phyloP scores from a whole-genome alignment of 2,329 filamentous ascomycete species.

The Tolypocladium guangdongense region DNA sequence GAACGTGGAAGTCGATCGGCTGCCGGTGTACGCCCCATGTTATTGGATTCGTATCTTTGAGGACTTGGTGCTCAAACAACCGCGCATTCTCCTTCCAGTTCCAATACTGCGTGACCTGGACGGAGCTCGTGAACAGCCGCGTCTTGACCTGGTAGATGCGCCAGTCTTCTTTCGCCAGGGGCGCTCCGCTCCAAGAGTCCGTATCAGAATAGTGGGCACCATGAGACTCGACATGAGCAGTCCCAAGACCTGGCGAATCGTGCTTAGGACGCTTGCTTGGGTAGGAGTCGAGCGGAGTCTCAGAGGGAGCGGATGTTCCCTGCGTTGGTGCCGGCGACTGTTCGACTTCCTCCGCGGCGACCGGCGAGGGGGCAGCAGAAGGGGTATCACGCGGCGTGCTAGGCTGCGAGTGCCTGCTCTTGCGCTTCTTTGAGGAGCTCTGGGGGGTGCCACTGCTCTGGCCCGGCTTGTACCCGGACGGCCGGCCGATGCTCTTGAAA shows the following conservation, averaged over 20 bases:
- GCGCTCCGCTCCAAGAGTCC: conserved; percentile 37
- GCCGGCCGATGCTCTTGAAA: conserved; percentile 46
- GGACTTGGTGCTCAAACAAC: conserved; percentile 42
- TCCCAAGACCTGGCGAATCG: conserved; percentile 7
- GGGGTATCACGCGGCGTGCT: conserved; percentile 17
- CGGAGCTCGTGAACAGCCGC: conserved; percentile 31
- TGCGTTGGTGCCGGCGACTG: conserved; percentile 1
- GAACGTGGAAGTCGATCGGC: conserved; percentile 39
- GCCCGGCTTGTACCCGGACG: conserved; percentile 33
- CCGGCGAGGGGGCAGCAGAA: conserved; percentile 15
- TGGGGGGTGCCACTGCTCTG: conserved; percentile 14
- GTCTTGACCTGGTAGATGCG: conserved; percentile 43
- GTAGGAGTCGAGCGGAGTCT: conserved; percentile 5
- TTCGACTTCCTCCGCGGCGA: conserved; percentile 7
- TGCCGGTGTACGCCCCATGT: conserved; percentile 39
- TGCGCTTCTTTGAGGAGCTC: conserved; percentile 19
- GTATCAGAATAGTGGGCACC: conserved; percentile 38
- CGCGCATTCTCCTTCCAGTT: conserved; percentile 32
- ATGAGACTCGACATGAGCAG: conserved; percentile 26
- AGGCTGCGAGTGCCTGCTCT: conserved; percentile 18
- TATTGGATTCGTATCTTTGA: conserved; percentile 31
- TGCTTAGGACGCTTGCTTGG: conserved; percentile 15
- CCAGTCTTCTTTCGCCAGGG: conserved; percentile 36
- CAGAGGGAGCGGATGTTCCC: neutral
- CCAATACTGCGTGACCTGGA: conserved; percentile 43